These are phyloP conservation scores for Amaranthus cruentus DNA, from an alignment of 148 eudicot species.

Conservation along the genomic window DNA sequence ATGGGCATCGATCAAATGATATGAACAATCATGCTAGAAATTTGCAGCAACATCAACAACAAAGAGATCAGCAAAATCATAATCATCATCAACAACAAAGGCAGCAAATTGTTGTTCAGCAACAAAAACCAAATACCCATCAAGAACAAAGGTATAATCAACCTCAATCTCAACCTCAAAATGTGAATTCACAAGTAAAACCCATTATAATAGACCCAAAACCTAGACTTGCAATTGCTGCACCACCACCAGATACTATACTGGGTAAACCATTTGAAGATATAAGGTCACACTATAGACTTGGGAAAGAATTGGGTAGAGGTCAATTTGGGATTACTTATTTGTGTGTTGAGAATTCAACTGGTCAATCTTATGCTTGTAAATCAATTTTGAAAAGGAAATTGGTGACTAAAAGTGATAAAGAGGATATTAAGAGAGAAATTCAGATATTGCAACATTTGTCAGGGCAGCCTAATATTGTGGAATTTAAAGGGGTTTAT, in stretches of 20 bases:
- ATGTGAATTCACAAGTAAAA: constrained; percentile 15
- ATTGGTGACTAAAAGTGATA: constrained; percentile 54
- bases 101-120: constrained; percentile 31
- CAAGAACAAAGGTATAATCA: constrained; percentile 11
- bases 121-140: constrained; percentile 25
- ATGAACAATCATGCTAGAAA: neutral
- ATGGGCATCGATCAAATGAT: constrained; percentile 31
- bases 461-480: constrained; percentile 85
- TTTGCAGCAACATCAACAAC: constrained; percentile 23
- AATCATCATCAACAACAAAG: constrained; percentile 10
- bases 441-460: constrained; percentile 87
- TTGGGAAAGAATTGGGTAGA: constrained; percentile 83
- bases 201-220: constrained; percentile 18
- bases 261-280: constrained; percentile 68
- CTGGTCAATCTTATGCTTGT: constrained; percentile 61
- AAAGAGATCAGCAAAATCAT: neutral
- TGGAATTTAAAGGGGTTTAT: constrained; percentile 81
- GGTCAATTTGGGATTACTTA: constrained; percentile 93
- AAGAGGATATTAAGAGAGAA: constrained; percentile 79
- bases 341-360: constrained; percentile 61
- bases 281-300: constrained; percentile 41
- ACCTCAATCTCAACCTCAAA: constrained; percentile 5
- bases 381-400: constrained; percentile 87
- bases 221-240: constrained; percentile 20
- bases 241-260: constrained; percentile 32